Conservation (phyloP, 73 alveolate genomes). For the Vitrella brassicaformis region DNA sequence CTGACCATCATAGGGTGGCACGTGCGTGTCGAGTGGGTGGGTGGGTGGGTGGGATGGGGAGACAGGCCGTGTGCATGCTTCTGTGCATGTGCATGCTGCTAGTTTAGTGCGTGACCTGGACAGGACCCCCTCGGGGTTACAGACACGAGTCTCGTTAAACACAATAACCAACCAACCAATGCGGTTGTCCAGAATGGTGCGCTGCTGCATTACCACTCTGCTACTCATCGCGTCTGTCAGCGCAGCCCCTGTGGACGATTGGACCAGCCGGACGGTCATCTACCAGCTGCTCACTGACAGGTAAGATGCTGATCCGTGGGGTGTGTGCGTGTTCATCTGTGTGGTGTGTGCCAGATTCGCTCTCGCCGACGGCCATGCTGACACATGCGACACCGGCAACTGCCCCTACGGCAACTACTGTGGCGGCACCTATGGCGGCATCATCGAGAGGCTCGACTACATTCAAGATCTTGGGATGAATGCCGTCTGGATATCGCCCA, state of each 20-base stretch:
- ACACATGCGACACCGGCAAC: conserved; percentile 34
- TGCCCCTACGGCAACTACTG: conserved; percentile 71
- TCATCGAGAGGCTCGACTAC: conserved; percentile 61
- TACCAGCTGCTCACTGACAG: not conserved
- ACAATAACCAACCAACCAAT: no score
- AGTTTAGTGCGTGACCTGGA: no score
- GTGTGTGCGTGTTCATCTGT: no score
- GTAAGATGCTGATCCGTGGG: not conserved
- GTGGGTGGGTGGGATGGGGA: not conserved
- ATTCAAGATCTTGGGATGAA: conserved; percentile 63
- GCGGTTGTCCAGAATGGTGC: not conserved
- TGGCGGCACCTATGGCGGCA: conserved; percentile 82
- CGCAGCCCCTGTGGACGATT: not conserved
- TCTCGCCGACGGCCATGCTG: conserved; percentile 19
- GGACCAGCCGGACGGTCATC: not conserved
- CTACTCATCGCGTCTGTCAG: not conserved
- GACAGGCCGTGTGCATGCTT: no score
- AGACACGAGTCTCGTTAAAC: no score
- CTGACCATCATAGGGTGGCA: no score
- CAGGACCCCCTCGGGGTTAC: no score
- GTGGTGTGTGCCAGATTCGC: conserved; percentile 23
- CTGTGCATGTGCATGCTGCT: no score
- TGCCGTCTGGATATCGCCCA: conserved; percentile 90
- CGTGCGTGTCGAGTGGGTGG: no score
- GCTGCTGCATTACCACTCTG: not conserved